Percentiles rank a stretch among this genome's conserved stretches.
These are phyloP conservation scores for Suillus lakei DNA, from an alignment of 768 basidiomycete species.

Conservation along the genomic window DNA sequence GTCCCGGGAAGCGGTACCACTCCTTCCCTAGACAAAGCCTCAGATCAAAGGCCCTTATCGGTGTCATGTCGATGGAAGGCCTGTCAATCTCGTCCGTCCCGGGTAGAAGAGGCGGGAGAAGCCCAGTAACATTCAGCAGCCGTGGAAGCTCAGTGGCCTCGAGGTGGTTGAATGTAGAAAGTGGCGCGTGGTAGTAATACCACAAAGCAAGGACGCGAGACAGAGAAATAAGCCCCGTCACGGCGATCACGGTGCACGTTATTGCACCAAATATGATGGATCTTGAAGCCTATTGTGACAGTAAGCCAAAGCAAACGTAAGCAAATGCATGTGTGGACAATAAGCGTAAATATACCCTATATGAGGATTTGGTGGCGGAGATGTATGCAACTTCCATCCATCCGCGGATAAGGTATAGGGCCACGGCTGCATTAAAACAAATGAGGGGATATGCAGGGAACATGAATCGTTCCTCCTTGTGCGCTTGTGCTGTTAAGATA, in stretches of 20 bases:
- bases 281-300: slow-evolving; percentile 66
- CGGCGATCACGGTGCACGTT: slow-evolving; percentile 72
- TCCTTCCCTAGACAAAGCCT: slow-evolving; percentile 90
- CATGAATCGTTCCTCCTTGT: slow-evolving; percentile 99
- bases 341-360: slow-evolving; percentile 59
- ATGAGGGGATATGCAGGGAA: slow-evolving; percentile 91
- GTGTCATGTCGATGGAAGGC: slow-evolving; percentile 65
- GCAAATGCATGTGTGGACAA: not conserved
- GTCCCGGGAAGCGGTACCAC: slow-evolving; percentile 94
- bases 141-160: slow-evolving; percentile 82
- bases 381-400: slow-evolving; percentile 84
- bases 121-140: slow-evolving; percentile 73
- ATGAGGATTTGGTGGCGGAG: slow-evolving; percentile 79
- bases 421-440: slow-evolving; percentile 94
- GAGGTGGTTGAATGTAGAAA: slow-evolving; percentile 70
- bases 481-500: slow-evolving; percentile 80
- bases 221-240: slow-evolving; percentile 70
- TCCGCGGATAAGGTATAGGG: slow-evolving; percentile 82
- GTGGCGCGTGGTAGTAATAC: slow-evolving; percentile 90
- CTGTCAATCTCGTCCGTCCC: slow-evolving; percentile 47
- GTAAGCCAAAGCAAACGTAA: not conserved
- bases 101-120: slow-evolving; percentile 54
- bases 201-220: slow-evolving; percentile 83
- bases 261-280: slow-evolving; percentile 75
- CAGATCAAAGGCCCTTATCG: slow-evolving; percentile 71